Evolutionary conservation across 2,329 filamentous ascomycete species (phyloP), one percentile per base, ranked within the genome.

Genomic region (Geosmithia flava): DNA sequence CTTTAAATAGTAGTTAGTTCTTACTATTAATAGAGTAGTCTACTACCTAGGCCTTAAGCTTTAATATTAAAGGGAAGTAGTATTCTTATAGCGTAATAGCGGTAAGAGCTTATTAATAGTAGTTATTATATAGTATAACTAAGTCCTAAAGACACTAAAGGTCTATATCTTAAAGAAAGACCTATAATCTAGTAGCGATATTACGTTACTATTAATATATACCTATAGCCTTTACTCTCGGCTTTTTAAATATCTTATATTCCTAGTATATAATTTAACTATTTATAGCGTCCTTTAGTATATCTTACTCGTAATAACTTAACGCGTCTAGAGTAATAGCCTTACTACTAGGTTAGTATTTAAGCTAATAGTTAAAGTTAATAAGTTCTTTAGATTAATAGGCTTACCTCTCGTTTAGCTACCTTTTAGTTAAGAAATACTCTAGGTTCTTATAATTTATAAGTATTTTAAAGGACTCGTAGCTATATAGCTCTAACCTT

Each of bases 81-180:
- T 47, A 45, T 42, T 45, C 15, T 46, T 45, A 46, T 49, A 44
- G 39, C 46, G 16, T n/a, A 45, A 45, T 15, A 44, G 10, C 16
- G 47, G 46, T 44, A 45, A 47, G 47, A 50, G 42, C 46, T 42
- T 45, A 33, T 41, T 44, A 46, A 44, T 52, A 47, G 37, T 44
- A 48, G 43, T 44, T 44, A 30, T 29, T 37, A 29, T 44, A 20
- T 44, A 48, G 5, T 33, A 30, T 10, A 20, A 20, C 30, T 44
- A 20, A 48, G 44, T 11, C 33, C 33, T n/a, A n/a, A n/a, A n/a
- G n/a, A n/a, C n/a, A n/a, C n/a, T n/a, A n/a, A n/a, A n/a, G n/a
- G n/a, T n/a, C 30, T 44, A 48, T 48, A 48, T 7, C 20, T 8
- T 44, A 30, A 48, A 8, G 23, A 42, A 41, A 47, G 23, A 13